Evolutionary conservation across 768 basidiomycete species (phyloP).

Genomic region (Clathrus columnatus): DNA sequence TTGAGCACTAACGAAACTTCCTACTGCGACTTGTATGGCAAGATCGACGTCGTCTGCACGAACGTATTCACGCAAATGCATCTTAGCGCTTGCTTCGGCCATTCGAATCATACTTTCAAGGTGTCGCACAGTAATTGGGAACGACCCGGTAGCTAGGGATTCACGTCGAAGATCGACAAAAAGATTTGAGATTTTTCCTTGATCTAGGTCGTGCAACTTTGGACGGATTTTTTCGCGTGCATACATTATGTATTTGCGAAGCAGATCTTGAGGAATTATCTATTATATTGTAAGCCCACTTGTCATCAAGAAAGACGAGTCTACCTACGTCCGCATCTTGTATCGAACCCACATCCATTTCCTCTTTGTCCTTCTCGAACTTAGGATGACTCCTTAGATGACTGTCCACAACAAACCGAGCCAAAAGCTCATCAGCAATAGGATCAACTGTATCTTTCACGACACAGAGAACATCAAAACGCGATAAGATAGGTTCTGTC

Average conservation of each 20-base stretch:
- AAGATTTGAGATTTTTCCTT: slow-evolving; percentile 88
- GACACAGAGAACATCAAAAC: slow-evolving; percentile 96
- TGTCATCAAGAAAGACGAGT: background rate
- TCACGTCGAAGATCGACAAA: slow-evolving; percentile 95
- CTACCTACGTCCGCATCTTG: slow-evolving; percentile 80
- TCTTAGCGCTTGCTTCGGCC: slow-evolving; percentile 97
- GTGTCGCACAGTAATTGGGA: slow-evolving; percentile 96
- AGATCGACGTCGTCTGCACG: slow-evolving; percentile 93
- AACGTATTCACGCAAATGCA: slow-evolving; percentile 95
- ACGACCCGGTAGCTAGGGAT: slow-evolving; percentile 95
- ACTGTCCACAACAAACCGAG: slow-evolving; percentile 95
- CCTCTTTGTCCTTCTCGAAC: slow-evolving; percentile 79
- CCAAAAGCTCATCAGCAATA: slow-evolving; percentile 91
- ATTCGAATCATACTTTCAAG: slow-evolving; percentile 99
- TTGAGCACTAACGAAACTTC: slow-evolving; percentile 92
- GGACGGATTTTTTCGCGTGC: slow-evolving; percentile 88
- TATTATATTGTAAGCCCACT: slow-evolving; percentile 23
- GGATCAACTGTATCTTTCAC: slow-evolving; percentile 98
- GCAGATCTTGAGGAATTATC: slow-evolving; percentile 94
- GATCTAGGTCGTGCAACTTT: slow-evolving; percentile 90
- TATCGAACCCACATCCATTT: slow-evolving; percentile 86
- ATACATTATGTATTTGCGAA: slow-evolving; percentile 99
- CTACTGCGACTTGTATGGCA: slow-evolving; percentile 91
- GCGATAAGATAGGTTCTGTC: slow-evolving; percentile 95
- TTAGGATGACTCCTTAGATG: slow-evolving; percentile 91